Evolutionary conservation across 2,329 filamentous ascomycete species (phyloP), one percentile per base, ranked within the genome.

Genomic region (Cytospora leucostoma): DNA sequence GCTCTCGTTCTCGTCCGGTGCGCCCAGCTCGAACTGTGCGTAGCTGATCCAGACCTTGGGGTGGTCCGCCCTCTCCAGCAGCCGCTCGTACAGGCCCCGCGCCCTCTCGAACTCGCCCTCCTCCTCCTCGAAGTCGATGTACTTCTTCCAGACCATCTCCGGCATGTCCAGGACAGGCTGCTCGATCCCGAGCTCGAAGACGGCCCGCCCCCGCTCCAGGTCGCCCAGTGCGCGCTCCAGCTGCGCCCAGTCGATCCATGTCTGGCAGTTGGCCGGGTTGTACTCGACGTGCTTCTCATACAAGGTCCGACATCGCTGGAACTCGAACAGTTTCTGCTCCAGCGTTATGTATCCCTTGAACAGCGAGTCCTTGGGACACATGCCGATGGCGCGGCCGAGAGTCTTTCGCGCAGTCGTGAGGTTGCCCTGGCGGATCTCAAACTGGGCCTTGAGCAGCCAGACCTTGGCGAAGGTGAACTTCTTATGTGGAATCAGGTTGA

Each of bases 21-120:
- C 88, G 74, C 95, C 94, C 79, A 98, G 92, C 77, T 99, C 95
- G 73, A 99, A 98, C 75, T 96, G 91, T n/a, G 95, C 95, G 78
- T 94, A 99, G 75, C 91, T 94, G 76, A 95, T 96, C 95, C 95
- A 99, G 65, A 99, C 95, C 82, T 98, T 99, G 81, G 97, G 93
- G 73, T 99, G 95, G 72, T 95, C 89, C n/a, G 95, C 97, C 86
- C 96, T 97, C 71, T 92, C 83, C 51, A 99, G 84, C 13, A 99
- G 83, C 8, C 94, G 87, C 79, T 98, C 94, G 78, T 98, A 99
- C 52, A 99, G 80, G 4, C 80, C 79, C 56, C 95, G 84, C 5
- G 93, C 92, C 56, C 88, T 83, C 59, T 93, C 92, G 75, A 94
- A 97, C 75, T 97, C 92, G 71, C 88, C 91, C 75, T 97, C 92